Percentiles rank a stretch among this genome's conserved stretches.
phyloP scores from a whole-genome alignment of 2,329 filamentous ascomycete species.

The Fusarium decemcellulare region DNA sequence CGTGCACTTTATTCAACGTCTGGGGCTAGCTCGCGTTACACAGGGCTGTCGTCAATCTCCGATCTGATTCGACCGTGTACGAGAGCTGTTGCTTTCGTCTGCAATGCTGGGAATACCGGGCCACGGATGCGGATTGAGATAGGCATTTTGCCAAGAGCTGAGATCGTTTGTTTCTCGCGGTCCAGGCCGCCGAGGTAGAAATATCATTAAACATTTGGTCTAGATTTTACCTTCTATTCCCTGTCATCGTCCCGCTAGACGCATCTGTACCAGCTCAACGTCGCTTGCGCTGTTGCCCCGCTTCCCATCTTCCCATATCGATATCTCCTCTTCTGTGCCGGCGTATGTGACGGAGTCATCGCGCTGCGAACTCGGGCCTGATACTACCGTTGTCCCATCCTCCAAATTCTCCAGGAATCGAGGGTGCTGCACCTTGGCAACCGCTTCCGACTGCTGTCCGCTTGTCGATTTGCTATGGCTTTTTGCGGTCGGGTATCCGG shows the following conservation, averaged over 20 bases:
- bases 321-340: neutral
- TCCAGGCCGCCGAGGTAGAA: no score
- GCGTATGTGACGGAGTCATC: neutral
- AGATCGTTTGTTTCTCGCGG: neutral
- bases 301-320: constrained; percentile 1
- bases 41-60: no score
- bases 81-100: no score
- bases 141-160: no score
- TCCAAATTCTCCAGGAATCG: neutral
- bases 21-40: neutral
- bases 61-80: neutral
- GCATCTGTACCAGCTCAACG: constrained; percentile 17
- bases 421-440: neutral
- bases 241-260: neutral
- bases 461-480: neutral
- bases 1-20: neutral
- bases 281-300: constrained; percentile 14
- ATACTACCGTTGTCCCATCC: neutral
- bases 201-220: neutral
- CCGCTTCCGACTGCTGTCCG: neutral
- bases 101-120: no score
- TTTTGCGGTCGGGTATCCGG: constrained; percentile 3
- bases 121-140: no score
- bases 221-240: neutral
- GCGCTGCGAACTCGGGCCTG: neutral